Base-by-base conservation (phyloP, 2,329 filamentous ascomycete species). In the Xylariaceae sp. region DNA sequence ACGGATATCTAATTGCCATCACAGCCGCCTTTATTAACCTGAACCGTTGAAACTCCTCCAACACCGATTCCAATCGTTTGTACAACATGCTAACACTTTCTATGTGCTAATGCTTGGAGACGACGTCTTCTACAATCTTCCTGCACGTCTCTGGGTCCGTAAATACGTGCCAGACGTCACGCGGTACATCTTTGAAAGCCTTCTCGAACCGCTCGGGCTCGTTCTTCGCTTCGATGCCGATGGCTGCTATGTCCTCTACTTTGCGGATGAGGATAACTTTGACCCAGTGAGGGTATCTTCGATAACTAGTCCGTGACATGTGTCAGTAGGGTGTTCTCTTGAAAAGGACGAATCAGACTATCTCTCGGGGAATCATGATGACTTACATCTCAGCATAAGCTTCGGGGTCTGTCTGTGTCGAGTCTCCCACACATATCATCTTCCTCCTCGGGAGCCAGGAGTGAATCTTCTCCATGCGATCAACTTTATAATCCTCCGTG, bases 341-440 rank as follows among this genome's bases (percentile, higher is more conserved):
- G 2, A 12, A 14, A 17, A 16, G 14, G 14, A 17, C 6, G 23
- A 11, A n/a, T 6, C 4, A 1, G 24, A 16, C 3, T 17, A 33
- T 31, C 9, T 14, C 1, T 34, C 11, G 24, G 28, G 24, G 11
- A 6, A 36, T 21, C 1, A n/a, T 31, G 19, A 9, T 23, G 19
- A 73, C 80, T 73, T 82, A 92, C 74, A 91, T 86, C 65, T 93
- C 87, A 24, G 88, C 93, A 69, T 97, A 98, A 0, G 91, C 86
- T 72, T 98, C 94, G 0, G 94, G 93, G 67, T 98, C 94, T 23
- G 86, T 89, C 74, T 97, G 94, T 0, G 93, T 97, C 34, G 89
- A 94, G 74, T 98, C 94, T 1, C 94, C 94, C 63, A 98, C 87
- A 65, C 88, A 88, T 61, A 98, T 85, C 76, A 96, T 88, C 66